A percentile compares a stretch with the other conserved stretches of the same genome.
Conservation (phyloP, 331 rosid species). For the Quercus phellos region DNA sequence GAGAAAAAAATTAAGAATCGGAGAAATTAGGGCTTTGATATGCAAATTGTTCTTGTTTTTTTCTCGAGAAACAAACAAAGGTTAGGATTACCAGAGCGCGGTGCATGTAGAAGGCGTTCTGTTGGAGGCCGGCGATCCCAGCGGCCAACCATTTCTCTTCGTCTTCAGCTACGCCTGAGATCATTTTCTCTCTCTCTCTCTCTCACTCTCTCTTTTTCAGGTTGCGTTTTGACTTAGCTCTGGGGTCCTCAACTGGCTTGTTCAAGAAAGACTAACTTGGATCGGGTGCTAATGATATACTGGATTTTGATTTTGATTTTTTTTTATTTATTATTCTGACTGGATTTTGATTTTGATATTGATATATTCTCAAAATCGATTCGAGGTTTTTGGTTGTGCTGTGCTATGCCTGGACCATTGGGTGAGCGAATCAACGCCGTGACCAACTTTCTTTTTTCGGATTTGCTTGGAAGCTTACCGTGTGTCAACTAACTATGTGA, state of each 20-base stretch:
- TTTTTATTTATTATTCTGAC: too few species aligned
- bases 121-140: slow-evolving; percentile 48
- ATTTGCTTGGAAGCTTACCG: too few species aligned
- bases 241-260: slow-evolving; percentile 18
- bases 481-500: too few species aligned
- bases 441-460: too few species aligned
- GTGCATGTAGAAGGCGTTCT: slow-evolving; percentile 69
- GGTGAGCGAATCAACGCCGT: too few species aligned
- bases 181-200: slow-evolving; percentile 35
- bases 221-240: slow-evolving; percentile 11
- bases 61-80: background rate
- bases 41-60: slow-evolving; percentile 1
- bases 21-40: background rate
- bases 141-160: slow-evolving; percentile 38
- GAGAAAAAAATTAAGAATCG: slow-evolving; percentile 17
- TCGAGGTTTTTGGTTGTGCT: too few species aligned
- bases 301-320: too few species aligned
- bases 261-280: background rate
- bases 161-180: slow-evolving; percentile 79
- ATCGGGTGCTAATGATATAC: background rate
- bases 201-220: background rate
- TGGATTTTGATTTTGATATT: too few species aligned
- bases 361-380: too few species aligned
- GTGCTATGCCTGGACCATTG: too few species aligned
- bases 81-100: slow-evolving; percentile 57